These are phyloP conservation scores for Hemisphaericaspora subhashii DNA, from an alignment of 1,139 yeast species.

Conservation along the genomic window DNA sequence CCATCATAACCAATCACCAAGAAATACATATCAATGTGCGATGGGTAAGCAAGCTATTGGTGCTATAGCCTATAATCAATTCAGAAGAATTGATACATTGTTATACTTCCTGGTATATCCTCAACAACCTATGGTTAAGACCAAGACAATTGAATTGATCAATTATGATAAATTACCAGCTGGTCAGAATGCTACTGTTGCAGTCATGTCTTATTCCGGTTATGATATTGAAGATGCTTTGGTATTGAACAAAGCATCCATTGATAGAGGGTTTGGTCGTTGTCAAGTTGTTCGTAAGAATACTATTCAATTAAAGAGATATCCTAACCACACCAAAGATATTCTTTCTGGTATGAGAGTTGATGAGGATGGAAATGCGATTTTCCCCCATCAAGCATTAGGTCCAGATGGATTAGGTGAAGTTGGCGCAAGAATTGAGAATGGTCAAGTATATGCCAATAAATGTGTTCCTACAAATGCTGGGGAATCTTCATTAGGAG, in stretches of 20 bases:
- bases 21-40: conserved; percentile 99
- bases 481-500: conserved; percentile 66
- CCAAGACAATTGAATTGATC: conserved; percentile 92
- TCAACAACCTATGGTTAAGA: conserved; percentile 98
- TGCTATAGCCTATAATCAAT: conserved; percentile 96
- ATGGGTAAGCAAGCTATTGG: conserved; percentile 99
- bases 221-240: conserved; percentile 99
- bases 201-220: conserved; percentile 98
- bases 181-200: conserved; percentile 98
- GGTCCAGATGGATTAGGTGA: conserved; percentile 98
- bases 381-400: conserved; percentile 79
- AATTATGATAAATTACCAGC: conserved; percentile 97
- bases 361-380: conserved; percentile 75
- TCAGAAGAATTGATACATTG: conserved; percentile 91
- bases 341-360: conserved; percentile 88
- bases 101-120: conserved; percentile 96
- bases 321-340: conserved; percentile 92
- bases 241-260: conserved; percentile 86
- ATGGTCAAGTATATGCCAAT: conserved; percentile 93
- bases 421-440: conserved; percentile 86
- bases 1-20: conserved; percentile 97
- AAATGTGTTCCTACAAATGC: conserved; percentile 90
- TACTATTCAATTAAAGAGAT: conserved; percentile 83
- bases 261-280: conserved; percentile 97
- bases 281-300: conserved; percentile 96